Evolutionary conservation across 306 rosid species (phyloP), one percentile per base, ranked within the genome.

Genomic region (Malus fusca): DNA sequence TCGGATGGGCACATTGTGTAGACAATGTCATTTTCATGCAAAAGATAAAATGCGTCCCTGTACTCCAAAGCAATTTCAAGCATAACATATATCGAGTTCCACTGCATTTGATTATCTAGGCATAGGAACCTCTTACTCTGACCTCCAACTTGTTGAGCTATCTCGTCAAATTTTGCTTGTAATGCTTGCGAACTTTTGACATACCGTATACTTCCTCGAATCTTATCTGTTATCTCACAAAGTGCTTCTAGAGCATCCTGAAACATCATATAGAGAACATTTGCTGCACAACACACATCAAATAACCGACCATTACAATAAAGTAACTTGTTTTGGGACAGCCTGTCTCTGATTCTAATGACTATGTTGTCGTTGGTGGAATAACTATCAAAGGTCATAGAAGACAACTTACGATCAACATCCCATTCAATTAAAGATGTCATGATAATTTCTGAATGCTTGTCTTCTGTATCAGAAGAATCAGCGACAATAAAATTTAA

Each of bases 361-460:
- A 88, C 84, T 35, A 92, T 84, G 78, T 80, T 87, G 78, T 96
- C 96, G 75, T 87, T 84, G 68, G 90, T 75, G 68, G 99, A 87
- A 76, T 77, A 84, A 80, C 84, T 84, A 84, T 96, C 97, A 85
- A 92, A 84, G 60, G 92, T 90, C 92, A 91, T 87, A 75, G 98
- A 92, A 76, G 91, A 92, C 80, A 92, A 82, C 73, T 96, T 96
- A 1, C 99, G 92, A 72, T 96, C 98, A 69, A 92, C 89, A 87
- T 96, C 99, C 99, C 99, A 96, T 73, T 92, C 98, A 93, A 92
- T 96, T 68, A 96, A 74, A 72, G 97, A 87, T 55, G 84, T 46
- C 92, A 91, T 92, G 81, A 96, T 86, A 68, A 88, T 82, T 66
- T 92, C 96, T 31, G 97, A 87, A 75, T 87, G 93, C 82, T 82